These are phyloP conservation scores for Fusarium albidum DNA, from an alignment of 2,329 filamentous ascomycete genomes.

Conservation along the genomic window DNA sequence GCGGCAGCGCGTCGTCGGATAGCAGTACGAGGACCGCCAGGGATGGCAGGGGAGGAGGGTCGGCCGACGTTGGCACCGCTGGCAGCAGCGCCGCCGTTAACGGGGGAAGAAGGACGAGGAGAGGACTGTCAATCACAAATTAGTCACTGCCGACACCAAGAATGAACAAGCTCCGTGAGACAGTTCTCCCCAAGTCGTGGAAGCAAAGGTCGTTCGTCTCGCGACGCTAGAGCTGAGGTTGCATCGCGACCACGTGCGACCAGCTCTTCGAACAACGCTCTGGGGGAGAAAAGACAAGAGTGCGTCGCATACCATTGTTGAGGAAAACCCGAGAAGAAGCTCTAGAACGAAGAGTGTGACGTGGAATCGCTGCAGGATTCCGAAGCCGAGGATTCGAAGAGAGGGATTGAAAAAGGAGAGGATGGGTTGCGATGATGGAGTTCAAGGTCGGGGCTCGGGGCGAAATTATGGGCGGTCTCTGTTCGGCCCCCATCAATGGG, in stretches of 20 bases:
- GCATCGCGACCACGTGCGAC: conserved; percentile 33
- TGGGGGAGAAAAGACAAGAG: neutral
- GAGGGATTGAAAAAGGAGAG: conserved; percentile 28
- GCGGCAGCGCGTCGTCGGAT: conserved; percentile 95
- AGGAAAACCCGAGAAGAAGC: conserved; percentile 20
- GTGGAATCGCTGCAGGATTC: conserved; percentile 48
- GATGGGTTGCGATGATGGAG: conserved; percentile 34
- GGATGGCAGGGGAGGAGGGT: conserved; percentile 85
- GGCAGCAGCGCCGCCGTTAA: conserved; percentile 63
- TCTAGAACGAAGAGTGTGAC: conserved; percentile 32
- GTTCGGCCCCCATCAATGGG: conserved; percentile 35
- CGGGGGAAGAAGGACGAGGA: conserved; percentile 67
- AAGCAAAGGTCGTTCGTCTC: conserved; percentile 25
- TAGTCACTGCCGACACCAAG: neutral
- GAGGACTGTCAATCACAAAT: conserved; percentile 56
- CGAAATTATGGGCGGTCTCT: conserved; percentile 39
- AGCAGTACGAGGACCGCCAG: conserved; percentile 92
- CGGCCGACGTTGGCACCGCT: conserved; percentile 77
- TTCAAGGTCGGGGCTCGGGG: conserved; percentile 34
- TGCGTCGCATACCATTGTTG: conserved; percentile 44
- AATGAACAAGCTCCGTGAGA: neutral
- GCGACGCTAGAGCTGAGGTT: conserved; percentile 32
- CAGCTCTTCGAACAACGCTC: conserved; percentile 5
- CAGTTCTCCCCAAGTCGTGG: neutral
- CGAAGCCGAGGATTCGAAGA: conserved; percentile 36